Evolutionary conservation across 129 eudicot species (phyloP).

Genomic region (Centella asiatica): DNA sequence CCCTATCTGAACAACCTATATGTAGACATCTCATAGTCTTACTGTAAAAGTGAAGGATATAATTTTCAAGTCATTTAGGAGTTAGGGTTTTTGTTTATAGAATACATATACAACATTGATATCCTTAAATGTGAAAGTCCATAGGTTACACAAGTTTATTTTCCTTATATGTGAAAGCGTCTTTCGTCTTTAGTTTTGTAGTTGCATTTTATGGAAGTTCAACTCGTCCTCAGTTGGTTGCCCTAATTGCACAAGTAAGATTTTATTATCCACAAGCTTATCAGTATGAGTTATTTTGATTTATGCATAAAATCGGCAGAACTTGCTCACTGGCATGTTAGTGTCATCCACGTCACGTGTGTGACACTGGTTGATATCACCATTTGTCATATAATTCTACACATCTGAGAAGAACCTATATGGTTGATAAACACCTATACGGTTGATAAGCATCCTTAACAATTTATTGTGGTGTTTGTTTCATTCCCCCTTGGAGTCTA

Average conservation of each 20-base stretch:
- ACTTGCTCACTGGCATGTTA: too few relatives aligned
- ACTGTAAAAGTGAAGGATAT: too few relatives aligned
- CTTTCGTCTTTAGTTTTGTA: conserved; percentile 55
- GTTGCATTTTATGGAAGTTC: conserved; percentile 88
- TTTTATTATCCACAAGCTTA: background rate
- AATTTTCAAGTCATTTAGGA: too few relatives aligned
- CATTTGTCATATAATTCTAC: too few relatives aligned
- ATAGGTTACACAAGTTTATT: conserved; percentile 1
- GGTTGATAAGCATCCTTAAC: too few relatives aligned
- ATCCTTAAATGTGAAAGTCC: background rate
- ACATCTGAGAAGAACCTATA: too few relatives aligned
- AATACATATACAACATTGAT: background rate
- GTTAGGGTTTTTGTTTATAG: background rate
- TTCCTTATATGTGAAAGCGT: background rate
- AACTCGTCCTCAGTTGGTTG: conserved; percentile 81
- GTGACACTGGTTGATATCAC: too few relatives aligned
- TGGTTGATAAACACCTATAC: too few relatives aligned
- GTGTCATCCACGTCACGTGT: too few relatives aligned
- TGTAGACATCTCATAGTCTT: background rate
- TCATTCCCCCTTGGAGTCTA: too few relatives aligned
- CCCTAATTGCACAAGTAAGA: conserved; percentile 86
- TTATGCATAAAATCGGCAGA: background rate
- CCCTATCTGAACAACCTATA: background rate
- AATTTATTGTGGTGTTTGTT: too few relatives aligned
- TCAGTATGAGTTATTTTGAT: background rate